phyloP scores from a whole-genome alignment of 768 basidiomycete genomes.

The Pseudohyphozyma bogoriensis region DNA sequence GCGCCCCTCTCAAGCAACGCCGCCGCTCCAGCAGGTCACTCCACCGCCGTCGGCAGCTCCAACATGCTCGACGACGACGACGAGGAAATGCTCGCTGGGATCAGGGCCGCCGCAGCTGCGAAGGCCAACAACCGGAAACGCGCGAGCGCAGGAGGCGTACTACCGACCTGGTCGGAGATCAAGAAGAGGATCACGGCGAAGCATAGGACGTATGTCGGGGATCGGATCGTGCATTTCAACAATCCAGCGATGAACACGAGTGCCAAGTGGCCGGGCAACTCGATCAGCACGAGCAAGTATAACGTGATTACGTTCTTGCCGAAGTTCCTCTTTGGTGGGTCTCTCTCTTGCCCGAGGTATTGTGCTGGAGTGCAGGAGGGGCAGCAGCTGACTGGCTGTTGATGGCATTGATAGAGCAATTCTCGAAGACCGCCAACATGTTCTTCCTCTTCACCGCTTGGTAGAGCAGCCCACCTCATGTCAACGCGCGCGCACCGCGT shows the following conservation, averaged over 20 bases:
- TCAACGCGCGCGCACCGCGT: background rate
- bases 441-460: conserved; percentile 88
- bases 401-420: conserved; percentile 30
- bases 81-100: conserved; percentile 26
- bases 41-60: conserved; percentile 4
- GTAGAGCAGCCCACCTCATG: background rate
- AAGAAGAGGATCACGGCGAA: conserved; percentile 6
- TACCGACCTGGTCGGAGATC: background rate
- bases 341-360: background rate
- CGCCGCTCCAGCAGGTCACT: conserved; percentile 17
- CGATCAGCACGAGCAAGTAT: conserved; percentile 90
- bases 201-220: conserved; percentile 44
- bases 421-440: conserved; percentile 75
- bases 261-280: conserved; percentile 63
- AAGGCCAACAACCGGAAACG: conserved; percentile 11
- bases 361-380: background rate
- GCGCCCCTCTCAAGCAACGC: conserved; percentile 14
- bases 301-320: conserved; percentile 75
- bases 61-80: conserved; percentile 28
- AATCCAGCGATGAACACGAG: conserved; percentile 53
- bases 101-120: conserved; percentile 12
- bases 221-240: conserved; percentile 74
- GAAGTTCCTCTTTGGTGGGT: conserved; percentile 82
- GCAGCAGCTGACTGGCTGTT: background rate
- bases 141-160: conserved; percentile 12